A percentile compares a stretch with the other conserved stretches of the same genome.
These are phyloP conservation scores for Eucalyptus leucophloia DNA, from an alignment of 345 rosid genomes.

Conservation along the genomic window DNA sequence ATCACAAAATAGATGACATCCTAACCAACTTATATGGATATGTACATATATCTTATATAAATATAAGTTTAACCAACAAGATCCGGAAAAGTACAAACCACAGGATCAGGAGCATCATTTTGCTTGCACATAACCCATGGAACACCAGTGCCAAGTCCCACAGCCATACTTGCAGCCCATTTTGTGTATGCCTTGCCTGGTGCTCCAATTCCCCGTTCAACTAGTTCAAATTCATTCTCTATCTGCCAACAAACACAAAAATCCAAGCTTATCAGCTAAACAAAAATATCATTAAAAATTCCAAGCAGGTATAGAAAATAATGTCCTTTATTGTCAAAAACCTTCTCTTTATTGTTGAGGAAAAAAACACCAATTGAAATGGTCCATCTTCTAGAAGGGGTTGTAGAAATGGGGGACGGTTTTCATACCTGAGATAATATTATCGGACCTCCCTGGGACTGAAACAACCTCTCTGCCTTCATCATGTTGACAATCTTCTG, in stretches of 20 bases:
- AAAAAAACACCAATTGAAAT: background rate
- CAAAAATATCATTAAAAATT: background rate
- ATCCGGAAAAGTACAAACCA: background rate
- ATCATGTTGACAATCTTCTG: conserved; percentile 26
- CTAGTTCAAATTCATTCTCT: conserved; percentile 6
- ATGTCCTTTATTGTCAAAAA: background rate
- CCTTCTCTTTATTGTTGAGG: background rate
- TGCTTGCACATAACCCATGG: conserved; percentile 55
- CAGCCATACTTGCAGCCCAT: conserved; percentile 41
- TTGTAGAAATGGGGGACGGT: background rate
- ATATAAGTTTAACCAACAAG: background rate
- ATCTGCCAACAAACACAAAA: background rate
- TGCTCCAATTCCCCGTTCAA: background rate
- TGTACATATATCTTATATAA: background rate
- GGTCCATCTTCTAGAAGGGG: background rate
- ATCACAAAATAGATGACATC: background rate
- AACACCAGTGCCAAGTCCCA: conserved; percentile 29
- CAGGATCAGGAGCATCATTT: conserved; percentile 32
- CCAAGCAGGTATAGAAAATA: background rate
- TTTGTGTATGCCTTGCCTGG: conserved; percentile 7
- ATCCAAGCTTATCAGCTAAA: background rate
- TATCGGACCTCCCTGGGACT: conserved; percentile 39
- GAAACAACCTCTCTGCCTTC: conserved; percentile 23
- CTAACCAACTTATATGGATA: background rate
- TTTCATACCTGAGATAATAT: conserved; percentile 30